These are phyloP conservation scores for Microbotryum violaceum DNA, from an alignment of 1,284 basidiomycete genomes.

Conservation along the genomic window DNA sequence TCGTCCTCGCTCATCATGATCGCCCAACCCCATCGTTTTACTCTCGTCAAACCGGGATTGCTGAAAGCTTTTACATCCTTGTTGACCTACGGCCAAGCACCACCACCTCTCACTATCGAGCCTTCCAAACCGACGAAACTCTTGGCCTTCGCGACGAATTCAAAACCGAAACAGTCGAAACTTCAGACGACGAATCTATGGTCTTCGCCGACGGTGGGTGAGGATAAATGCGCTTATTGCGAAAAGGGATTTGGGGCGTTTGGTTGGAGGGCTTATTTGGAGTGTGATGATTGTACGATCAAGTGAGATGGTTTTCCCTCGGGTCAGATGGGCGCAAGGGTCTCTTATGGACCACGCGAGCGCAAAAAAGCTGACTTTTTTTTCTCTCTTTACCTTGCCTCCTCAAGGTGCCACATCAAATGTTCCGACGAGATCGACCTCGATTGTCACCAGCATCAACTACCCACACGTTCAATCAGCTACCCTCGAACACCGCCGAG, in stretches of 20 bases:
- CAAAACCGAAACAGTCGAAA: constrained; percentile 34
- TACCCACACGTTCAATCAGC: background rate
- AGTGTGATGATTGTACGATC: constrained; percentile 80
- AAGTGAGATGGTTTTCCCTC: constrained; percentile 46
- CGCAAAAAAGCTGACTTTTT: background rate
- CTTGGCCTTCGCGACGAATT: constrained; percentile 2
- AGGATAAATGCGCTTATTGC: constrained; percentile 67
- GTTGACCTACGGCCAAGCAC: constrained; percentile 4
- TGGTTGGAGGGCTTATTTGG: constrained; percentile 69
- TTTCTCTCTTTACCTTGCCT: too few relatives aligned
- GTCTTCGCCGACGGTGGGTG: background rate
- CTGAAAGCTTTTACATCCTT: constrained; percentile 45
- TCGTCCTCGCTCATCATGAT: constrained; percentile 33
- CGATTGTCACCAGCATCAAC: background rate
- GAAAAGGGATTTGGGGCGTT: constrained; percentile 62
- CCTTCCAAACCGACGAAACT: constrained; percentile 11
- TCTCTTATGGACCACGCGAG: background rate
- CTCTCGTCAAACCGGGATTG: constrained; percentile 65
- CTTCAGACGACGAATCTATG: background rate
- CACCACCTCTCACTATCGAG: background rate
- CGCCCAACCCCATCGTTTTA: constrained; percentile 66
- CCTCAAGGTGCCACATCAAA: constrained; percentile 20
- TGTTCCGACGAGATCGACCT: constrained; percentile 17
- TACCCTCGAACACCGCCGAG: background rate
- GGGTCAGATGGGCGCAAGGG: too few relatives aligned